Conservation (phyloP, 441 rosid species). For the Pelargonium fulgidum region DNA sequence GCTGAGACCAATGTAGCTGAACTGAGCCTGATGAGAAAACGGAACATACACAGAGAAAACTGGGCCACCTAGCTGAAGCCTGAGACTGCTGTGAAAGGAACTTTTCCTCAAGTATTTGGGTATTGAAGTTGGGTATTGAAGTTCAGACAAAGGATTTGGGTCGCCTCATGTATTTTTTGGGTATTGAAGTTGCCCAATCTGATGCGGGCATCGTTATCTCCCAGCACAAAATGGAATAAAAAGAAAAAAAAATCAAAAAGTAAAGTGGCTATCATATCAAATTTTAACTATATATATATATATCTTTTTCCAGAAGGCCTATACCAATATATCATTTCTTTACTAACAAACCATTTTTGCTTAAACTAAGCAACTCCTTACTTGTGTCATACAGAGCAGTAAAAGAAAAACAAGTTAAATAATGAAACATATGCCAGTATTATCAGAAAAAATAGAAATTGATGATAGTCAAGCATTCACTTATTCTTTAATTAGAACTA, state of each 20-base stretch:
- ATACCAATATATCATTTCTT: slow-evolving; percentile 2
- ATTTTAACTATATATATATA: no score
- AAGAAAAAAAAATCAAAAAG: no score
- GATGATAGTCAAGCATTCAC: neutral
- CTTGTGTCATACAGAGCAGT: no score
- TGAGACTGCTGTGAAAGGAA: no score
- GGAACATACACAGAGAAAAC: slow-evolving; percentile 93
- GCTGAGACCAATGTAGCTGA: slow-evolving; percentile 96
- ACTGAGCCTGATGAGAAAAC: slow-evolving; percentile 98
- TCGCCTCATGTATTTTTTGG: no score
- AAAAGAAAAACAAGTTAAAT: neutral
- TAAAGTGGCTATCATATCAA: no score
- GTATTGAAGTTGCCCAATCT: no score
- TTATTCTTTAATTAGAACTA: neutral
- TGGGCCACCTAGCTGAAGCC: slow-evolving; percentile 99
- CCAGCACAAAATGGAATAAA: neutral
- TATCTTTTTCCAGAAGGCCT: neutral
- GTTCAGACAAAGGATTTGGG: no score
- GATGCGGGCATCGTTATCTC: no score
- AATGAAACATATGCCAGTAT: neutral
- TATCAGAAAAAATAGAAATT: neutral
- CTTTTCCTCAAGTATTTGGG: no score
- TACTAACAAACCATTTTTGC: neutral
- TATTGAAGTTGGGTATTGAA: no score
- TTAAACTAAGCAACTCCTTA: neutral